phyloP scores from a whole-genome alignment of 1,284 basidiomycete species.

The Coniophora puteana region DNA sequence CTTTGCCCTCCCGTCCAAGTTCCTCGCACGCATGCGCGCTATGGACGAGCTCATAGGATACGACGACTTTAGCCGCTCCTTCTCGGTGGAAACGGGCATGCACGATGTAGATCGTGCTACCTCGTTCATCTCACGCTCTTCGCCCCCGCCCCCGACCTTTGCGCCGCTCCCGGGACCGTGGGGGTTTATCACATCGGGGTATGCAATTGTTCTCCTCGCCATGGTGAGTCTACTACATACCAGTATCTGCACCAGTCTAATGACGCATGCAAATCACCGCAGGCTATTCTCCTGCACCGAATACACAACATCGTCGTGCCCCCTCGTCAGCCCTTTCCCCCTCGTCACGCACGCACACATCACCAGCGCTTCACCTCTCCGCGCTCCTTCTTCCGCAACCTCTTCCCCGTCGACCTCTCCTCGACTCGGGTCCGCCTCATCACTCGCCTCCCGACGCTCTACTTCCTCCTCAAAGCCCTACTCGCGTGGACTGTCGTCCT shows the following conservation, averaged over 20 bases:
- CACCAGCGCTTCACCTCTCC: slow-evolving; percentile 13
- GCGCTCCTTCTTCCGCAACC: slow-evolving; percentile 24
- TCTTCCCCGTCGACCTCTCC: slow-evolving; percentile 63
- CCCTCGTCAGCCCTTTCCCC: slow-evolving; percentile 39
- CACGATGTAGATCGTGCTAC: slow-evolving; percentile 2
- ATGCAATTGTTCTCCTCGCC: slow-evolving; percentile 58
- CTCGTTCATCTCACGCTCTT: slow-evolving; percentile 6
- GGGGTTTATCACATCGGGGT: slow-evolving; percentile 68
- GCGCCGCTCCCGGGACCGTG: slow-evolving; percentile 52
- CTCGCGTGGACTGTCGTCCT: slow-evolving; percentile 54
- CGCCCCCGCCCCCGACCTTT: slow-evolving; percentile 3
- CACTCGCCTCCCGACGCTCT: slow-evolving; percentile 61
- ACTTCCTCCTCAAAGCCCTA: slow-evolving; percentile 51
- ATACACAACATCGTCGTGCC: slow-evolving; percentile 76
- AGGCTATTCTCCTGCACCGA: slow-evolving; percentile 67
- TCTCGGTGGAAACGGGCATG: background rate
- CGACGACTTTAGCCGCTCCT: background rate
- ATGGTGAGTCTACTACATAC: slow-evolving; percentile 43
- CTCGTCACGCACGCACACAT: slow-evolving; percentile 21
- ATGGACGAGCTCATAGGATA: slow-evolving; percentile 22
- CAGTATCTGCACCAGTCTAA: slow-evolving; percentile 7
- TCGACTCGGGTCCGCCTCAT: slow-evolving; percentile 53
- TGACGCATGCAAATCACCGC: slow-evolving; percentile 11
- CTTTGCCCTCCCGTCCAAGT: slow-evolving; percentile 37
- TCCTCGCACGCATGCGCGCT: slow-evolving; percentile 39